phyloP scores from a whole-genome alignment of 257 asterid genomes.

The Capsicum baccatum region DNA sequence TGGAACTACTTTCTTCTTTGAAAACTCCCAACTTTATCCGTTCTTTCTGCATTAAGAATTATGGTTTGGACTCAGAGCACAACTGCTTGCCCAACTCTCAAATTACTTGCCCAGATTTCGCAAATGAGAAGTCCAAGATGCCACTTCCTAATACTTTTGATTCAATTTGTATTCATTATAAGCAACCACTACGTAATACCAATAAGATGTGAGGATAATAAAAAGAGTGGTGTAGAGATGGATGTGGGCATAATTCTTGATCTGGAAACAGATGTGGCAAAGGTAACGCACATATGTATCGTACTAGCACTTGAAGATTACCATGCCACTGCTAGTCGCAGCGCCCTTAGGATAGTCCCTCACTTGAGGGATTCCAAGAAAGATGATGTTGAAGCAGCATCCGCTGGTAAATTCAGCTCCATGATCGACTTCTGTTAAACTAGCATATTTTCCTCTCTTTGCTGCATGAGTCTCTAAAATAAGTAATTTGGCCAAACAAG shows the following conservation, averaged over 20 bases:
- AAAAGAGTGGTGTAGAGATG: slow-evolving; percentile 15
- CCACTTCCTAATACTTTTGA: background rate
- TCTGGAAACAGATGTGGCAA: slow-evolving; percentile 36
- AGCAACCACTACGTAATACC: background rate
- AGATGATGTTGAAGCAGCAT: slow-evolving; percentile 49
- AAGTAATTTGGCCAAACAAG: background rate
- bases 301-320: slow-evolving; percentile 52
- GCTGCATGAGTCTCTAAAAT: background rate
- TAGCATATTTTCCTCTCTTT: background rate
- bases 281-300: slow-evolving; percentile 40
- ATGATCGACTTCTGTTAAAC: background rate
- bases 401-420: slow-evolving; percentile 36
- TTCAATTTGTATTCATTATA: background rate
- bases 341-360: slow-evolving; percentile 41
- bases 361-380: slow-evolving; percentile 44
- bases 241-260: slow-evolving; percentile 57
- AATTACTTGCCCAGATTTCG: background rate
- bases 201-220: slow-evolving; percentile 20
- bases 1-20: too few species aligned
- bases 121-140: slow-evolving; percentile 31
- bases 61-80: background rate
- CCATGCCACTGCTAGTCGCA: slow-evolving; percentile 29
- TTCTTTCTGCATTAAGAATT: too few species aligned
- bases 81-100: background rate
- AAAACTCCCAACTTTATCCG: too few species aligned